Evolutionary conservation across 106 monocot genomes (phyloP), one percentile per base, ranked within the genome.

Genomic region (Phalaenopsis equestris): DNA sequence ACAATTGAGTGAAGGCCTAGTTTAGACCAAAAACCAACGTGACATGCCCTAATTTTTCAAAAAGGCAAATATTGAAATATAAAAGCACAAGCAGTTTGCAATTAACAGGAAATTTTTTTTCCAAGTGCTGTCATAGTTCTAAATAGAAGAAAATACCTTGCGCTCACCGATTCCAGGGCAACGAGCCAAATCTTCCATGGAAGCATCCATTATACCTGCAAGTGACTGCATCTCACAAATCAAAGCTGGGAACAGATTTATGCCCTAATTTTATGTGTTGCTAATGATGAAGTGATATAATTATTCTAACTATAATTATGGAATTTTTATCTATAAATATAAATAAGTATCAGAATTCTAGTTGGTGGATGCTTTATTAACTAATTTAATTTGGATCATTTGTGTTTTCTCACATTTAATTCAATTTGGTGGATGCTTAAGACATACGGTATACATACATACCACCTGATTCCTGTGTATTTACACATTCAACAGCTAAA

Each of bases 101-200:
- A 65, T 65, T 1, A 65, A 21, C 1, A 21, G 1, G 8, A 12
- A 45, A 52, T 12, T 3, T 52, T 52, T 52, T 52, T 65, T 8
- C 30, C 30, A 30, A 65, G 24, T 65, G 24, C 2, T 24, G 1
- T 1, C 64, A 65, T 65, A 24, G 64, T 65, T n/a, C 6, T 70
- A 39, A 70, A 70, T 4, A 41, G 3, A 14, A 70, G 39, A 70
- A 77, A 56, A 39, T 85, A 94, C 97, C 94, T 97, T 97, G 45
- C 86, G 86, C 76, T 97, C 97, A 56, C 97, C 97, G 75, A 97
- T 97, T 52, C 97, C 97, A 38, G 94, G 97, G 52, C 97, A 97
- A 4, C 90, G 89, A 68, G 97, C 94, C 75, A 97, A 81, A 30
- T 97, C 97, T 82, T 97, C 97, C 97, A 97, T 94, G 72, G 97